Conservation (phyloP, 164 flowering plant species). For the Dillenia suffruticosa region DNA sequence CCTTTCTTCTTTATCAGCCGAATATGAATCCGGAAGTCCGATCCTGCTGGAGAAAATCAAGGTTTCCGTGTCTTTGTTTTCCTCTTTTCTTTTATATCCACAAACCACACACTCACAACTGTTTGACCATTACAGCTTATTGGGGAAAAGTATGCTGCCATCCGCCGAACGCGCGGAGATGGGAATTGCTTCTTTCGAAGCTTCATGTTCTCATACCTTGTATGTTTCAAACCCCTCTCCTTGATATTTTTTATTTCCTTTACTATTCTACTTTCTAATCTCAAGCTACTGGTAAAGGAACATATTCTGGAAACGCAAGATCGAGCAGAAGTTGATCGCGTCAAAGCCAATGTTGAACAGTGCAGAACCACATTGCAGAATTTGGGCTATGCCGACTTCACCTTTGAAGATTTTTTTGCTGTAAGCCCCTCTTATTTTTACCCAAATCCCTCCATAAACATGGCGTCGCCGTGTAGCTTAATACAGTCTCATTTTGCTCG, state of each 20-base stretch:
- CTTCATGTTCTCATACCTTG: conserved; percentile 96
- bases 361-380: conserved; percentile 81
- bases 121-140: conserved; percentile 45
- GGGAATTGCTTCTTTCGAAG: conserved; percentile 96
- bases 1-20: conserved; percentile 67
- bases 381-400: conserved; percentile 85
- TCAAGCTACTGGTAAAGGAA: conserved; percentile 50
- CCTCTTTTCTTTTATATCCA: neutral
- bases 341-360: conserved; percentile 62
- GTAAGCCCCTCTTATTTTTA: too few relatives aligned
- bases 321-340: conserved; percentile 70
- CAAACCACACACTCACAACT: neutral
- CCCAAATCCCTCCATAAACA: too few relatives aligned
- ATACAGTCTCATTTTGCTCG: too few relatives aligned
- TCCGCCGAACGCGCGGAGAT: conserved; percentile 95
- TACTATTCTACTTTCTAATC: conserved; percentile 15
- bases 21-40: conserved; percentile 78
- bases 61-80: conserved; percentile 29
- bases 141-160: conserved; percentile 55
- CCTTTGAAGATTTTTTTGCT: conserved; percentile 91
- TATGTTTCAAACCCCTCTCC: conserved; percentile 25
- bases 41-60: conserved; percentile 82
- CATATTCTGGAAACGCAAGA: conserved; percentile 84
- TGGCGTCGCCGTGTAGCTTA: too few relatives aligned
- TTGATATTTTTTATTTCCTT: conserved; percentile 4